phyloP scores from a whole-genome alignment of 179 eudicot genomes.

The Beta corolliflora region DNA sequence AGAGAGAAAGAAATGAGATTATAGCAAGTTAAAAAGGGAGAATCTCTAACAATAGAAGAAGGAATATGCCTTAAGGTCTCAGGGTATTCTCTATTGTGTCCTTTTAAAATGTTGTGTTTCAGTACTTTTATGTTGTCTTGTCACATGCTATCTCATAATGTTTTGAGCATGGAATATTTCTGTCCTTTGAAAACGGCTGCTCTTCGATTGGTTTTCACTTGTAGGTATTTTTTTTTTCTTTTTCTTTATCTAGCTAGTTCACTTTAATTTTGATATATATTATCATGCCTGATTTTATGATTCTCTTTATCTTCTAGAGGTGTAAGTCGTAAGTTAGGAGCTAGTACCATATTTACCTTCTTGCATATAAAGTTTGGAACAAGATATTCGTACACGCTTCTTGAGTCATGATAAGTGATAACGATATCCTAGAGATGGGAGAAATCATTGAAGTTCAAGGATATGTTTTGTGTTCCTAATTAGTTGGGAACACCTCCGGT shows the following conservation, averaged over 20 bases:
- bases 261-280: neutral
- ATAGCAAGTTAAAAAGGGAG: constrained; percentile 21
- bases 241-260: neutral
- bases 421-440: neutral
- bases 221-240: neutral
- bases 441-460: too few relatives aligned
- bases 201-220: constrained; percentile 5
- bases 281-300: neutral
- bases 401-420: neutral
- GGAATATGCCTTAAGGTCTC: constrained; percentile 34
- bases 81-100: neutral
- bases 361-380: neutral
- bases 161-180: constrained; percentile 5
- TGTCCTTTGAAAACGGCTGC: constrained; percentile 8
- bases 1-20: constrained; percentile 3
- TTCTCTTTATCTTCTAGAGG: too few relatives aligned
- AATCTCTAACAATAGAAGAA: constrained; percentile 20
- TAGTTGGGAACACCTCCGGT: too few relatives aligned
- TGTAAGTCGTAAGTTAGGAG: too few relatives aligned
- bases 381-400: neutral
- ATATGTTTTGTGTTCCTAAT: too few relatives aligned
- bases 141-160: constrained; percentile 15
- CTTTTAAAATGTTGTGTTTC: neutral
- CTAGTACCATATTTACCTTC: too few relatives aligned
- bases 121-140: neutral